Conservation (phyloP, 148 eudicot species). For the Cornus florida region DNA sequence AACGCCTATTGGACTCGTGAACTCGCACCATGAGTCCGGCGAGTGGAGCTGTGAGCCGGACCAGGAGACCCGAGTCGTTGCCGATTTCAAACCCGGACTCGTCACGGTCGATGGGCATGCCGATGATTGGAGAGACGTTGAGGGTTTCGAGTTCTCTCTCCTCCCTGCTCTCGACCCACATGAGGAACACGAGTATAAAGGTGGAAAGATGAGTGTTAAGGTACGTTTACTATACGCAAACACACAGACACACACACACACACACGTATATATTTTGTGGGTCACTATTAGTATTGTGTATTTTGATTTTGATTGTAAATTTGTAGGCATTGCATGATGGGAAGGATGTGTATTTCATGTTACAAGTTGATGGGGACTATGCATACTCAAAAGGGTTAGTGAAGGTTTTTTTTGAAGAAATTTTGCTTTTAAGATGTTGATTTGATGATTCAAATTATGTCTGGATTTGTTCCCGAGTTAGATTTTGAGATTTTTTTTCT, state of each 20-base stretch:
- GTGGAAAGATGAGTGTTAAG: conserved; percentile 78
- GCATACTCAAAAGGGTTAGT: conserved; percentile 69
- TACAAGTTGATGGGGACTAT: conserved; percentile 83
- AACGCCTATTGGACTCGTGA: conserved; percentile 15
- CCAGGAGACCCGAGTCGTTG: conserved; percentile 45
- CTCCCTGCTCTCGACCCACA: conserved; percentile 92
- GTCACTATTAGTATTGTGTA: neutral
- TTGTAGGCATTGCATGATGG: conserved; percentile 88
- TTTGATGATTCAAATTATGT: neutral
- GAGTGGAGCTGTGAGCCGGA: conserved; percentile 73
- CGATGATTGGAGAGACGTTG: conserved; percentile 63
- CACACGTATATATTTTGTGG: neutral
- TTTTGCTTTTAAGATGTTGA: neutral
- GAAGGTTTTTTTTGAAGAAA: neutral
- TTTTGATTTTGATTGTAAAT: conserved; percentile 2
- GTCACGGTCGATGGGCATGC: conserved; percentile 77
- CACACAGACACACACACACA: neutral
- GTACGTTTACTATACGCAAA: conserved; percentile 17
- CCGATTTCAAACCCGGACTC: conserved; percentile 67
- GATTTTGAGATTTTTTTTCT: neutral
- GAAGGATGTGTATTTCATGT: conserved; percentile 64
- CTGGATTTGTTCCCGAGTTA: neutral
- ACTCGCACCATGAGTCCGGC: conserved; percentile 81
- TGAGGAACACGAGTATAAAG: conserved; percentile 59
- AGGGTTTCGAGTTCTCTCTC: conserved; percentile 66